These are phyloP conservation scores for Ophiobolus disseminans DNA, from an alignment of 2,329 filamentous ascomycete species.

Conservation along the genomic window DNA sequence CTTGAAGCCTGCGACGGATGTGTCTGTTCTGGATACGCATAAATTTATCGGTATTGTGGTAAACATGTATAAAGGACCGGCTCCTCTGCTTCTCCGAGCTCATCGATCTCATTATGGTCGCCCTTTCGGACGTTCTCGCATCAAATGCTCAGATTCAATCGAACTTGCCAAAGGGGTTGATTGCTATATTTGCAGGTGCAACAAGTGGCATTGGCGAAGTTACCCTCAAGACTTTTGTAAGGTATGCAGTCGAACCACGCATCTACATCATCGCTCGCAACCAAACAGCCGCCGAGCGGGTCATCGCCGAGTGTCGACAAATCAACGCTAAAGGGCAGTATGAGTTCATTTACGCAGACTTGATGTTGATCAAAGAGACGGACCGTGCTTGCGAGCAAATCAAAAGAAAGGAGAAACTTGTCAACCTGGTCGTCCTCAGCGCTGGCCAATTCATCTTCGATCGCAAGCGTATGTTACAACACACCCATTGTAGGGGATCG, in stretches of 20 bases:
- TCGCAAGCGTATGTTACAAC: background rate
- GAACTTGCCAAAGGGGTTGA: slow-evolving; percentile 26
- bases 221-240: slow-evolving; percentile 51
- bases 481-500: no score
- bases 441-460: slow-evolving; percentile 45
- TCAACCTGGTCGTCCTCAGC: slow-evolving; percentile 63
- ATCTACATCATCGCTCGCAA: slow-evolving; percentile 54
- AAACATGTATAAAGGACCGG: no score
- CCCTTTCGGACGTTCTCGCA: slow-evolving; percentile 25
- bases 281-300: slow-evolving; percentile 41
- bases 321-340: slow-evolving; percentile 48
- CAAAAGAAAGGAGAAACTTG: slow-evolving; percentile 54
- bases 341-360: slow-evolving; percentile 51
- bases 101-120: slow-evolving; percentile 21
- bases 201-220: slow-evolving; percentile 54
- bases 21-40: no score
- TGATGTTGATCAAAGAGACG: slow-evolving; percentile 49
- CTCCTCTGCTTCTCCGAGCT: no score
- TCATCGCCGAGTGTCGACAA: slow-evolving; percentile 46
- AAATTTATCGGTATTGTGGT: no score
- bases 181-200: slow-evolving; percentile 48
- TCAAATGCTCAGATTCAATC: slow-evolving; percentile 28
- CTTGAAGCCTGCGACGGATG: no score
- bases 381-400: slow-evolving; percentile 57
- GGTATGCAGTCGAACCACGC: slow-evolving; percentile 45